These are phyloP conservation scores for Alternaria postmessia DNA, from an alignment of 2,329 filamentous ascomycete species.

Conservation along the genomic window DNA sequence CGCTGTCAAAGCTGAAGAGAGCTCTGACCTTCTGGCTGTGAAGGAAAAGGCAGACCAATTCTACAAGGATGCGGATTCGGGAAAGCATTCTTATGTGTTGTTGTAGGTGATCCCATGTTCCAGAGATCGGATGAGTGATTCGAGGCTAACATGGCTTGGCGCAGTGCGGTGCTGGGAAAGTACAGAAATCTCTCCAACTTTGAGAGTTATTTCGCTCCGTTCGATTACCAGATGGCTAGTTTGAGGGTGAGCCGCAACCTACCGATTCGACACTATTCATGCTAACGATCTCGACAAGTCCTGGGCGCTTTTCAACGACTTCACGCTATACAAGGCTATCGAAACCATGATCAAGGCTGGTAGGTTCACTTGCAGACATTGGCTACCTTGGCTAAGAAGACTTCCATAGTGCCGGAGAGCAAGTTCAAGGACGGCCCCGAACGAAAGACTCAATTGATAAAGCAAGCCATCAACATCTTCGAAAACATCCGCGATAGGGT, in stretches of 20 bases:
- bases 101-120: background rate
- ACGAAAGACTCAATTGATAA: background rate
- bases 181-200: constrained; percentile 2
- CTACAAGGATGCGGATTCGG: background rate
- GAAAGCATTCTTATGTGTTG: background rate
- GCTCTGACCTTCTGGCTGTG: background rate
- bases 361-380: background rate
- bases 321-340: background rate
- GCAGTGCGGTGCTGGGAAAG: background rate
- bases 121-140: background rate
- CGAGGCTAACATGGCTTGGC: background rate
- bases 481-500: background rate
- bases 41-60: background rate
- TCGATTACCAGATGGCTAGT: background rate
- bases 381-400: background rate
- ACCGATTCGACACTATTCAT: background rate
- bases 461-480: background rate
- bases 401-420: background rate
- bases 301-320: constrained; percentile 2
- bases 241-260: background rate
- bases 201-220: background rate
- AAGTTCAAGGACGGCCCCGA: constrained; percentile 1
- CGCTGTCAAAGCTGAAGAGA: background rate
- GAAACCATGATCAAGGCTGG: background rate
- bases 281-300: background rate